Base-by-base conservation (phyloP, 257 asterid genomes). In the Solanum boliviense region DNA sequence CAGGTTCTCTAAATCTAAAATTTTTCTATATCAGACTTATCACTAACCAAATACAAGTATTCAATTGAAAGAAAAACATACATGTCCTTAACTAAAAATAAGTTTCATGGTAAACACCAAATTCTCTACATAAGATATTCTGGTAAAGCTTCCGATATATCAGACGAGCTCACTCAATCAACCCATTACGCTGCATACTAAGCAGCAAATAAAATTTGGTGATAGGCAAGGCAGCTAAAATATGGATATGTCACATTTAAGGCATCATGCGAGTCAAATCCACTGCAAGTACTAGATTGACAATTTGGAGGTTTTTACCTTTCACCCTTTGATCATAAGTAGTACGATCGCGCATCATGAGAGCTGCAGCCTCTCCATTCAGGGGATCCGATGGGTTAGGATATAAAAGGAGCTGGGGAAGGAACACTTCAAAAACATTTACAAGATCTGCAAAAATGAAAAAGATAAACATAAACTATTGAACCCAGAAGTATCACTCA, bases 331-430 rank as follows among this genome's bases (percentile, higher is more conserved):
- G 94, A 4, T 96, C 98, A 91, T 94, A 96, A 71, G 93, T 89
- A 88, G 38, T 41, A 70, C 93, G 93, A 87, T 96, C 99, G 21
- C 97, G 97, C 98, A 96, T 94, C 97, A 96, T 94, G 41, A 95
- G 89, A 86, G 99, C 95, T 44, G 99, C 98, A 58, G 99, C 99
- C 70, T 95, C 99, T n/a, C 95, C 96, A 88, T 96, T 96, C 90
- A 96, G 89, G 81, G 98, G 98, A 88, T 96, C 99, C 20, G 98
- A 94, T 39, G 98, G 95, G 89, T 96, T 96, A 34, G 99, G 99
- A 87, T 96, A 96, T 88, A 96, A 87, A 72, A 96, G 95, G 90
- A 96, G 99, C 91, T 96, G 99, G 12, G 99, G 99, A 84, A 96
- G 99, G 88, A 96, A 95, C 91, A 95, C 98, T 91, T 95, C 99